Percentiles rank a stretch among this genome's conserved stretches.
These are phyloP conservation scores for Pichia rugopelliculosa DNA, from an alignment of 805 yeast genomes.

Conservation along the genomic window DNA sequence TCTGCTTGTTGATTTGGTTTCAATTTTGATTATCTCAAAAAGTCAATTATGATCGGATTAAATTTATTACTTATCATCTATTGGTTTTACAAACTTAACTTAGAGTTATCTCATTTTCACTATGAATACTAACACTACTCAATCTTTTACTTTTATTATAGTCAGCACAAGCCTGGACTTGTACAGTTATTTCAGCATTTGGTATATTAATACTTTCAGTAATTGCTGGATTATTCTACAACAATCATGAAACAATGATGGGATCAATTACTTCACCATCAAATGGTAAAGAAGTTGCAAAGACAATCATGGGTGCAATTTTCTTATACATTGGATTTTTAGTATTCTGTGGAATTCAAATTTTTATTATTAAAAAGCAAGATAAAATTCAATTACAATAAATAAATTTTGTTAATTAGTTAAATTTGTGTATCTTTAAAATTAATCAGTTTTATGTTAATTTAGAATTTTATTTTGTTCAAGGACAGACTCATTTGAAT, in stretches of 20 bases:
- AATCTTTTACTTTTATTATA: constrained; percentile 14
- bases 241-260: constrained; percentile 82
- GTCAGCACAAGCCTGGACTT: constrained; percentile 89
- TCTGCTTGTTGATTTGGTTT: too few relatives aligned
- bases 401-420: not conserved
- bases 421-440: too few relatives aligned
- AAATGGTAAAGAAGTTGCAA: constrained; percentile 86
- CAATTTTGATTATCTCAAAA: too few relatives aligned
- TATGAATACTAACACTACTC: constrained; percentile 6
- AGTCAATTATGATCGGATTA: too few relatives aligned
- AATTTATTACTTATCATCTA: too few relatives aligned
- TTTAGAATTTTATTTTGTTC: too few relatives aligned
- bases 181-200: constrained; percentile 87
- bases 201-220: constrained; percentile 83
- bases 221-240: constrained; percentile 73
- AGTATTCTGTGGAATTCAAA: constrained; percentile 85
- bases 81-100: too few relatives aligned
- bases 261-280: constrained; percentile 89
- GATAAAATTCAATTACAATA: constrained; percentile 48
- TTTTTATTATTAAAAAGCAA: constrained; percentile 54
- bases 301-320: constrained; percentile 85
- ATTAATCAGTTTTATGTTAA: too few relatives aligned
- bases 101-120: too few relatives aligned
- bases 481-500: too few relatives aligned
- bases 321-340: constrained; percentile 73